Evolutionary conservation across 2,329 filamentous ascomycete genomes (phyloP), one percentile per base, ranked within the genome.

Genomic region (Fusarium abutilonis): DNA sequence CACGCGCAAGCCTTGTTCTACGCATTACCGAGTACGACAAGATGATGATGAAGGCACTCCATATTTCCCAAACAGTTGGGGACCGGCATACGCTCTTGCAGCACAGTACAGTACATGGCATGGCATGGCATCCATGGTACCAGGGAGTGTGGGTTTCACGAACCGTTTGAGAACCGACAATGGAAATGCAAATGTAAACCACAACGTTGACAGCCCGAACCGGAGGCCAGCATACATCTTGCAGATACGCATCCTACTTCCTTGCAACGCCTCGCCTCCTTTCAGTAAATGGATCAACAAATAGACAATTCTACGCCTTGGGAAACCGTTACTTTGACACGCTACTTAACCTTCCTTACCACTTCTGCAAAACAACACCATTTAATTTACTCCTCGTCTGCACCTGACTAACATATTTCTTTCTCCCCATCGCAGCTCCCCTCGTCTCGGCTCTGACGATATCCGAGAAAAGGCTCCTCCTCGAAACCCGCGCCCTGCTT

Each of bases 401-500:
- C 46, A 42, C 56, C 44, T 63, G 42, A 60, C 69, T 71, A 46
- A 71, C 57, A 52, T 35, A 41, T 26, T 56, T 26, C 46, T 56
- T 53, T 50, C 41, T 45, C 43, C 4, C 28, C 35, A 47, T 52
- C 39, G 46, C 55, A 71, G 69, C 51, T 70, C 70, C 45, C 69
- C 69, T 63, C 57, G 61, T 23, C 54, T 50, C 49, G 52, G 66
- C 52, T 67, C 66, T 41, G 64, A 64, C 55, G 52, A 66, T 31
- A 52, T 64, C 34, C 52, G 53, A 61, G 57, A 40, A 23, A 53
- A 62, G 38, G 60, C 60, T 62, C 48, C 78, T 35, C 73, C 73
- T 21, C 73, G 73, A 69, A 78, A 77, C 50, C 73, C 76, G 11
- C 69, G 82, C 36, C 81, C 83, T n/a, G 65, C 78, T 7, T 89